phyloP scores from a whole-genome alignment of 2,329 filamentous ascomycete species.

The Leptographium lundbergii region DNA sequence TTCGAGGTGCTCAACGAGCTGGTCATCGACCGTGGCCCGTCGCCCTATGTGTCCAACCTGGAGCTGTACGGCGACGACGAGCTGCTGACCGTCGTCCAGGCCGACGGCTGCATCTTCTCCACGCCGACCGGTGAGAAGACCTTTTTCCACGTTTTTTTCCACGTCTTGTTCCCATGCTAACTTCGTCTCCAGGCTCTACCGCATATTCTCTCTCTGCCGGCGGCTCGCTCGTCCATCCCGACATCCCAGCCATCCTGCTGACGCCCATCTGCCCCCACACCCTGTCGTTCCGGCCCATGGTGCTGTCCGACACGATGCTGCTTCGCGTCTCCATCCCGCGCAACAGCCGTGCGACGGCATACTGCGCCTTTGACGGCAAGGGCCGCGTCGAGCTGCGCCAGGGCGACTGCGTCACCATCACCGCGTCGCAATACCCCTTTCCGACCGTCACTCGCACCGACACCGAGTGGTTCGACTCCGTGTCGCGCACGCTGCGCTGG shows the following conservation, averaged over 20 bases:
- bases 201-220: conserved; percentile 94
- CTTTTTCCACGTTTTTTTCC: too few species aligned
- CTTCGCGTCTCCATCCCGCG: conserved; percentile 78
- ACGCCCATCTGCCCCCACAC: conserved; percentile 98
- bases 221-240: conserved; percentile 88
- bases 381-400: conserved; percentile 84
- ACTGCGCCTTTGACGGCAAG: conserved; percentile 96
- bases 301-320: conserved; percentile 87
- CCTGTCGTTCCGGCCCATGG: conserved; percentile 93
- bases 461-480: conserved; percentile 94
- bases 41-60: conserved; percentile 90
- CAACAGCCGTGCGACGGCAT: conserved; percentile 80
- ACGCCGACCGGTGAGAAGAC: conserved; percentile 72
- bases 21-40: conserved; percentile 93
- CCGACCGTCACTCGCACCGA: conserved; percentile 84
- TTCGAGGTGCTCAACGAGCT: conserved; percentile 98
- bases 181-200: conserved; percentile 48
- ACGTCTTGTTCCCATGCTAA: background rate
- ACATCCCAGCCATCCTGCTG: conserved; percentile 90
- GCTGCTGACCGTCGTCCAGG: conserved; percentile 87
- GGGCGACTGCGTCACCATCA: conserved; percentile 92
- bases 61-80: conserved; percentile 94
- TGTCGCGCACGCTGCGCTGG: conserved; percentile 85
- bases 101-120: conserved; percentile 94
- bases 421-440: conserved; percentile 92